phyloP scores from a whole-genome alignment of 768 basidiomycete genomes.

The Coprinopsis cinerea region DNA sequence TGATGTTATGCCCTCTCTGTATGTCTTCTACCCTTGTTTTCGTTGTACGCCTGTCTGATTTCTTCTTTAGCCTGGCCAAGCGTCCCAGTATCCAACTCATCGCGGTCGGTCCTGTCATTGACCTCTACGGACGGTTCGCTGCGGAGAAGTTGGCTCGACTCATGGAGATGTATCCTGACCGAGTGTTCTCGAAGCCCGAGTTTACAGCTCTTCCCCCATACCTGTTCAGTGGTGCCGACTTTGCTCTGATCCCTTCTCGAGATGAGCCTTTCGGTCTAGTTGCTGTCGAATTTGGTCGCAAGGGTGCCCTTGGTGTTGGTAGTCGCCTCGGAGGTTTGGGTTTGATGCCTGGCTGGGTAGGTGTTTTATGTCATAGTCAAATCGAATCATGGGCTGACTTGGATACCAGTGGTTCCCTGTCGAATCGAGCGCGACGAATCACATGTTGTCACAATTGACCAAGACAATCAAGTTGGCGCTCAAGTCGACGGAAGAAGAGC shows the following conservation, averaged over 20 bases:
- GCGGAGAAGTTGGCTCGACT: slow-evolving; percentile 89
- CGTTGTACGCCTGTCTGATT: slow-evolving; percentile 5
- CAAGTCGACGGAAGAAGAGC: slow-evolving; percentile 85
- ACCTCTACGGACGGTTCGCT: slow-evolving; percentile 91
- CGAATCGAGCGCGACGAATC: slow-evolving; percentile 85
- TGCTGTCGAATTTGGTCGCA: slow-evolving; percentile 93
- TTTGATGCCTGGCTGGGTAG: slow-evolving; percentile 96
- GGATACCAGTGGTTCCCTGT: slow-evolving; percentile 87
- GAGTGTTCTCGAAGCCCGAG: slow-evolving; percentile 94
- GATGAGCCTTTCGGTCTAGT: slow-evolving; percentile 96
- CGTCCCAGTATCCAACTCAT: slow-evolving; percentile 81
- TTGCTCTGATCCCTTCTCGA: slow-evolving; percentile 91
- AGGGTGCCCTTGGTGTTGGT: slow-evolving; percentile 94
- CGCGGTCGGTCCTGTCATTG: slow-evolving; percentile 90
- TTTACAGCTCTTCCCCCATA: slow-evolving; percentile 92
- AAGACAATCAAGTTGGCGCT: slow-evolving; percentile 94
- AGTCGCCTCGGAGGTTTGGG: slow-evolving; percentile 91
- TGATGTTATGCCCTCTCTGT: slow-evolving; percentile 89
- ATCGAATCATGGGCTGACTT: too few species aligned
- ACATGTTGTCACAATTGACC: slow-evolving; percentile 90
- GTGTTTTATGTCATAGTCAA: too few species aligned
- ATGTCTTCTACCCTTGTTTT: slow-evolving; percentile 26
- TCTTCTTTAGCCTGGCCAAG: slow-evolving; percentile 64
- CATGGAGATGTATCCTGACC: slow-evolving; percentile 93
- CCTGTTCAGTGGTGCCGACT: slow-evolving; percentile 92